A percentile compares a stretch with the other conserved stretches of the same genome.
phyloP scores from a whole-genome alignment of 2,329 filamentous ascomycete species.

The Xylariaceae sp. region DNA sequence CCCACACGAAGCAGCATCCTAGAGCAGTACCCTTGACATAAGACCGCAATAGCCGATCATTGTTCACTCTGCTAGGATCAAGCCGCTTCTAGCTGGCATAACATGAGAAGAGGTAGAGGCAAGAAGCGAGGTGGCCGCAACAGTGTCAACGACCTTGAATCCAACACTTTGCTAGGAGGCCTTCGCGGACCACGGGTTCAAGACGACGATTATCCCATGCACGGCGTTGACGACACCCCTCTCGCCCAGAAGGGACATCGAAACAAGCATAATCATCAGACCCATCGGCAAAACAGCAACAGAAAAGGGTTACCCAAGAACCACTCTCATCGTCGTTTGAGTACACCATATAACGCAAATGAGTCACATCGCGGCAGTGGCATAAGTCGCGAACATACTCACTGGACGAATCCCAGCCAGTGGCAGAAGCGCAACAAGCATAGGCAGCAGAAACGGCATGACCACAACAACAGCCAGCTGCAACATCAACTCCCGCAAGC shows the following conservation, averaged over 20 bases:
- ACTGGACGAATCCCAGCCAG: neutral
- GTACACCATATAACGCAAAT: no score
- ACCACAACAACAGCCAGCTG: neutral
- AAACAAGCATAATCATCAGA: no score
- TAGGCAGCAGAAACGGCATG: neutral
- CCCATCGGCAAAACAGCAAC: no score
- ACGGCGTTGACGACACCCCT: conserved; percentile 5
- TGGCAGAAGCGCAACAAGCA: neutral
- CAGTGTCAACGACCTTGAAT: conserved; percentile 2
- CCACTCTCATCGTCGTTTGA: no score
- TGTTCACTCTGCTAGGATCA: neutral
- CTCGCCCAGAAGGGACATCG: no score
- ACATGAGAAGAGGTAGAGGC: neutral
- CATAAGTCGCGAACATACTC: neutral
- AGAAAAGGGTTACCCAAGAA: no score
- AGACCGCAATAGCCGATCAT: no score
- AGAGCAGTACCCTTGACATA: no score
- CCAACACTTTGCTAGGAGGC: neutral
- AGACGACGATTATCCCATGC: conserved; percentile 21
- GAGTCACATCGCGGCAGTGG: no score
- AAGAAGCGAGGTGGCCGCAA: neutral
- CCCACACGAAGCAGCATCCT: no score
- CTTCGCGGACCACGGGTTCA: no score
- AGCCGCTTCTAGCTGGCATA: neutral
- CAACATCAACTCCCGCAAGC: no score